phyloP scores from a whole-genome alignment of 2,329 filamentous ascomycete genomes.

The Trichoderma sp. region DNA sequence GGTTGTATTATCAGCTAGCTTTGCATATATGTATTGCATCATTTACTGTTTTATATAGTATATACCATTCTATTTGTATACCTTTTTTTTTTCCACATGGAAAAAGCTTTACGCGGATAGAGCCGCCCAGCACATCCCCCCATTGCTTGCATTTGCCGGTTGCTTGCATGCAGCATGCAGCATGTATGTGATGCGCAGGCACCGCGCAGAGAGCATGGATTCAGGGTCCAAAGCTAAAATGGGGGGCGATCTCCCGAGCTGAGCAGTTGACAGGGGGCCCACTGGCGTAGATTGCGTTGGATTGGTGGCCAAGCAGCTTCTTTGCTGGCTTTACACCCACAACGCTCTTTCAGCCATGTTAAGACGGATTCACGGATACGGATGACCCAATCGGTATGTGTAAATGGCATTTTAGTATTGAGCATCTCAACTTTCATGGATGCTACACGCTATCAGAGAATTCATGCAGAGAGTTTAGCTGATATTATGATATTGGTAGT shows the following conservation, averaged over 20 bases:
- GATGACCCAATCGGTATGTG: neutral
- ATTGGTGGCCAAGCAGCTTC: neutral
- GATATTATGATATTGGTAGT: no score
- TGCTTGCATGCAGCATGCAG: slow-evolving; percentile 10
- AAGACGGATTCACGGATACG: neutral
- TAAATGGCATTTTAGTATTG: no score
- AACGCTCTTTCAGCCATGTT: no score
- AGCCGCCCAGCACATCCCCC: neutral
- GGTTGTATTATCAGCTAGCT: slow-evolving; percentile 1
- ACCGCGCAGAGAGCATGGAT: neutral
- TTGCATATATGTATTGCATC: neutral
- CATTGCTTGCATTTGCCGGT: neutral
- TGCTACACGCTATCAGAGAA: no score
- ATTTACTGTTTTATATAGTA: neutral
- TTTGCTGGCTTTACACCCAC: neutral
- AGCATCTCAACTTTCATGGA: no score
- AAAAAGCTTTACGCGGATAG: neutral
- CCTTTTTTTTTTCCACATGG: neutral
- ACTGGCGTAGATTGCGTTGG: neutral
- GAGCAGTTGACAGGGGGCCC: neutral
- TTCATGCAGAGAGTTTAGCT: no score
- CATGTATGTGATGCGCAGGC: neutral
- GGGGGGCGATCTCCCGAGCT: neutral
- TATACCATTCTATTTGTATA: neutral
- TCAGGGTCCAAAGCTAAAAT: neutral